Conservation (phyloP, 2,329 filamentous ascomycete genomes). For the Aspergillus versicolor region DNA sequence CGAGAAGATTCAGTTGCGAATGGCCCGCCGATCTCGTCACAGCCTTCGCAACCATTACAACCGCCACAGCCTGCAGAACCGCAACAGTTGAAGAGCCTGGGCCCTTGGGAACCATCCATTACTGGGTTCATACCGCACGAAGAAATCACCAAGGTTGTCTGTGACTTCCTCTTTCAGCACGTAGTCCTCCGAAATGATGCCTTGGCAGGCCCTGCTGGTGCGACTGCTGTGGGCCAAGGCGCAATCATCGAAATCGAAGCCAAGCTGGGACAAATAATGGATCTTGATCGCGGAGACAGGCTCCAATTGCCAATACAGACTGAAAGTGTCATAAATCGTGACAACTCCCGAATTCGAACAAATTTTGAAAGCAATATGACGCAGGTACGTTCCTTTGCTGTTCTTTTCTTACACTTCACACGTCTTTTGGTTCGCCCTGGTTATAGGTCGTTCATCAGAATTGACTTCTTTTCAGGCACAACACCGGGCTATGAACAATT, state of each 20-base stretch:
- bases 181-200: constrained; percentile 68
- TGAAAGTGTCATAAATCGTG: constrained; percentile 67
- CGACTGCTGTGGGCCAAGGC: constrained; percentile 61
- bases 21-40: neutral
- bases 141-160: constrained; percentile 71
- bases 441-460: neutral
- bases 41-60: constrained; percentile 14
- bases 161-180: constrained; percentile 74
- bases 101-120: constrained; percentile 59
- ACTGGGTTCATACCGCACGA: constrained; percentile 70
- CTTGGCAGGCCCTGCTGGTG: constrained; percentile 51
- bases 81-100: constrained; percentile 29
- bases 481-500: constrained; percentile 80
- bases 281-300: constrained; percentile 69
- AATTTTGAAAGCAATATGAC: constrained; percentile 89
- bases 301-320: constrained; percentile 66
- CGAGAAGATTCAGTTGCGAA: constrained; percentile 13
- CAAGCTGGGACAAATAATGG: constrained; percentile 80
- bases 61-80: constrained; percentile 19
- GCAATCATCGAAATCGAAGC: constrained; percentile 91
- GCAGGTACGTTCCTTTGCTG: constrained; percentile 57
- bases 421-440: constrained; percentile 8
- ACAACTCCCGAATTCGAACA: constrained; percentile 49
- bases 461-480: constrained; percentile 57
- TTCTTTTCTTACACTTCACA: neutral